Evolutionary conservation across 345 rosid species (phyloP).

Genomic region (Capsella bursapastoris): DNA sequence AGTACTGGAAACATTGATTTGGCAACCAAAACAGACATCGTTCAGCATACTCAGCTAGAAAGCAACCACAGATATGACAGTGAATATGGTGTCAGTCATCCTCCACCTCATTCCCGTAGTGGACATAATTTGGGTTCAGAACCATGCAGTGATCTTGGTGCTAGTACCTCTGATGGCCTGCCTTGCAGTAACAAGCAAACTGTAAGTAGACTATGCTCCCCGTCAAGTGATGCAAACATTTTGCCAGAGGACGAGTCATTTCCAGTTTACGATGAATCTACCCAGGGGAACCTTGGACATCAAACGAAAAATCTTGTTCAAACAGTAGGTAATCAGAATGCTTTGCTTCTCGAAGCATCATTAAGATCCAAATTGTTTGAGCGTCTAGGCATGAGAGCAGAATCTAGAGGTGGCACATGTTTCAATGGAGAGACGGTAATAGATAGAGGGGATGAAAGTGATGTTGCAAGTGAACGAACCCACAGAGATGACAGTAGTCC

Average conservation of each 20-base stretch:
- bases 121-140: slow-evolving; percentile 66
- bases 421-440: slow-evolving; percentile 47
- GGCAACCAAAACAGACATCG: slow-evolving; percentile 51
- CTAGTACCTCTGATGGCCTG: slow-evolving; percentile 83
- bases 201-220: slow-evolving; percentile 57
- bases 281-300: slow-evolving; percentile 46
- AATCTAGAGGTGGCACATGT: slow-evolving; percentile 50
- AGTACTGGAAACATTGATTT: slow-evolving; percentile 49
- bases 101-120: slow-evolving; percentile 40
- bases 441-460: slow-evolving; percentile 59
- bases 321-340: slow-evolving; percentile 51
- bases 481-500: slow-evolving; percentile 55
- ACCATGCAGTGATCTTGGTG: slow-evolving; percentile 87
- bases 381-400: slow-evolving; percentile 58
- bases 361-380: slow-evolving; percentile 84
- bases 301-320: slow-evolving; percentile 43
- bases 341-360: slow-evolving; percentile 79
- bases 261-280: slow-evolving; percentile 56
- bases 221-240: slow-evolving; percentile 53
- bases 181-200: slow-evolving; percentile 54
- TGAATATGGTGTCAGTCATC: slow-evolving; percentile 34
- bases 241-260: slow-evolving; percentile 67
- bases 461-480: slow-evolving; percentile 67
- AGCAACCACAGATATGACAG: slow-evolving; percentile 33
- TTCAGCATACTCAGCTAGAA: slow-evolving; percentile 47